Percentiles rank a stretch among this genome's conserved stretches.
These are phyloP conservation scores for Ceratobasidium sp. DNA, from an alignment of 1,284 basidiomycete species.

Conservation along the genomic window DNA sequence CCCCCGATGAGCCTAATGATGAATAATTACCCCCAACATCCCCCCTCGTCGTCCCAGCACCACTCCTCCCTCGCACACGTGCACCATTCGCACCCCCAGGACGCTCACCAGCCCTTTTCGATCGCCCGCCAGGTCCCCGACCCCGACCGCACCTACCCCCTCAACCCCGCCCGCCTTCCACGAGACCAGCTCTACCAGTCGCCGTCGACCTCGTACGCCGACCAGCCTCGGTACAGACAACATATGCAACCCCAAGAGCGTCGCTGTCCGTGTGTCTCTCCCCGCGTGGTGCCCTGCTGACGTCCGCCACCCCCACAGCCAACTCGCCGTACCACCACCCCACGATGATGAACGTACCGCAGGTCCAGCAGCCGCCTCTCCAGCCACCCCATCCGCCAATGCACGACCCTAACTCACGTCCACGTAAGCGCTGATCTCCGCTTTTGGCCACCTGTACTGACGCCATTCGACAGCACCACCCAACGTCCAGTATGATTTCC, in stretches of 20 bases:
- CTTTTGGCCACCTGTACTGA: conserved; percentile 12
- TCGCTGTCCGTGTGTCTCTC: conserved; percentile 29
- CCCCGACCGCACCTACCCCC: conserved; percentile 30
- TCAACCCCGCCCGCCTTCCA: conserved; percentile 23
- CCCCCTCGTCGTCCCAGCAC: conserved; percentile 17
- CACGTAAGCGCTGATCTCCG: conserved; percentile 31
- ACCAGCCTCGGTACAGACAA: conserved; percentile 17
- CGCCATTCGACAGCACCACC: conserved; percentile 12
- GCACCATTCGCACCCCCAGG: conserved; percentile 30
- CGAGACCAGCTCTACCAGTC: conserved; percentile 26
- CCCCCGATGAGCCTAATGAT: conserved; percentile 28
- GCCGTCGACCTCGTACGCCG: conserved; percentile 17
- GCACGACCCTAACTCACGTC: conserved; percentile 39
- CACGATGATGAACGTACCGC: conserved; percentile 38
- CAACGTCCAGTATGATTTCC: conserved; percentile 29
- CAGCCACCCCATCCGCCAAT: conserved; percentile 37
- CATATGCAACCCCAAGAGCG: conserved; percentile 39
- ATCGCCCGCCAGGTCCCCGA: conserved; percentile 23
- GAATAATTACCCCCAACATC: conserved; percentile 30
- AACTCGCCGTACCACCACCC: conserved; percentile 39
- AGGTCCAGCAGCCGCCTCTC: conserved; percentile 37
- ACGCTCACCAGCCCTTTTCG: conserved; percentile 36
- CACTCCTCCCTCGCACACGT: conserved; percentile 30
- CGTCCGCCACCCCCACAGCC: conserved; percentile 8
- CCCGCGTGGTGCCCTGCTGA: neutral